A percentile compares a stretch with the other conserved stretches of the same genome.
Evolutionary conservation across 345 rosid species (phyloP).

Genomic region (Schrenkiella parvula): DNA sequence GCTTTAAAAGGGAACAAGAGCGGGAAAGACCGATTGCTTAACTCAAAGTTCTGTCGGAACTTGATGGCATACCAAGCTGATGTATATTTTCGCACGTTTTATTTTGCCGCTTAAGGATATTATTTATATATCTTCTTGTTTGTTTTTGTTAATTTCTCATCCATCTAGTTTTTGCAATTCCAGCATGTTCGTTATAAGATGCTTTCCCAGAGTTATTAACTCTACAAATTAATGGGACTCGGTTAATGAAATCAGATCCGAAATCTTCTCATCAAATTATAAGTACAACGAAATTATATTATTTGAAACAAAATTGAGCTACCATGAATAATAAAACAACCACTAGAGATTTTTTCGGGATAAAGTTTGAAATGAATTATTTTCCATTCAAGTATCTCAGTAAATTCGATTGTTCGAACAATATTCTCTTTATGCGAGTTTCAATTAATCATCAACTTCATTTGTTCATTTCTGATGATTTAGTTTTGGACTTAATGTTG

Average conservation of each 20-base stretch:
- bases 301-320: neutral
- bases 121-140: neutral
- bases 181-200: neutral
- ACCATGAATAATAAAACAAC: neutral
- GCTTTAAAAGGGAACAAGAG: neutral
- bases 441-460: too few relatives aligned
- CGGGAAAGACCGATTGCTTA: slow-evolving; percentile 7
- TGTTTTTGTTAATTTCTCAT: neutral
- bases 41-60: slow-evolving; percentile 15
- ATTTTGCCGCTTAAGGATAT: neutral
- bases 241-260: neutral
- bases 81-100: neutral
- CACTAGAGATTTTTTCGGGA: too few relatives aligned
- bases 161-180: neutral
- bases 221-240: neutral
- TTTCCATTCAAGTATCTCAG: too few relatives aligned
- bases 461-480: too few relatives aligned
- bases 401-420: too few relatives aligned
- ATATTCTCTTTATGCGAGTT: neutral
- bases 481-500: too few relatives aligned
- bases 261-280: neutral
- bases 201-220: neutral
- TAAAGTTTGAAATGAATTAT: too few relatives aligned
- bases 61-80: neutral
- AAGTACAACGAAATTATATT: too few relatives aligned